Conservation (phyloP, 352 stramenopile species). For the Phytophthora brassicae region DNA sequence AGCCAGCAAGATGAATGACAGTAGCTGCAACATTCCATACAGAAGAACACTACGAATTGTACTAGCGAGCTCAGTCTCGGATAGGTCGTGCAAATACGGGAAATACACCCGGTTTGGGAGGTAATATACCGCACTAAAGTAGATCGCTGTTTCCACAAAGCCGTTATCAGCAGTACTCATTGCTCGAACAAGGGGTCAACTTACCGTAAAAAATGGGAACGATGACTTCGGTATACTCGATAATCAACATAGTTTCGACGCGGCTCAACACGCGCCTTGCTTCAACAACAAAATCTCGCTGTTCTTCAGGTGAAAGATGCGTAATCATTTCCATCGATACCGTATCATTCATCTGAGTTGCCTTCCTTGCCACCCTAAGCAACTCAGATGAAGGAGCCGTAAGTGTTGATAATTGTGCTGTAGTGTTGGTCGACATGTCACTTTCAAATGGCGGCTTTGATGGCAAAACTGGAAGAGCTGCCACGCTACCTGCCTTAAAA, state of each 20-base stretch:
- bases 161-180: neutral
- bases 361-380: neutral
- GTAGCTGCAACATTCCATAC: neutral
- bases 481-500: neutral
- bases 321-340: neutral
- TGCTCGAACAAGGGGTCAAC: neutral
- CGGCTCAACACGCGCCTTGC: neutral
- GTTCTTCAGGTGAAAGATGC: neutral
- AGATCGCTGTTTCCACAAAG: neutral
- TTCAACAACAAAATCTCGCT: neutral
- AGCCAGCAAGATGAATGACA: neutral
- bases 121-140: neutral
- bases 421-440: neutral
- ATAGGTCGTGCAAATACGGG: neutral
- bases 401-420: no score
- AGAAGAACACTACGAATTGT: neutral
- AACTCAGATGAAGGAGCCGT: no score
- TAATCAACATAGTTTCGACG: neutral
- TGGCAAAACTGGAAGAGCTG: neutral
- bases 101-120: neutral
- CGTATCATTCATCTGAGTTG: neutral
- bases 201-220: neutral
- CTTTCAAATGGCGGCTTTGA: neutral
- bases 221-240: neutral
- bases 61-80: neutral